phyloP scores from a whole-genome alignment of 495 filamentous ascomycete species.

The Cairneyella variabilis region DNA sequence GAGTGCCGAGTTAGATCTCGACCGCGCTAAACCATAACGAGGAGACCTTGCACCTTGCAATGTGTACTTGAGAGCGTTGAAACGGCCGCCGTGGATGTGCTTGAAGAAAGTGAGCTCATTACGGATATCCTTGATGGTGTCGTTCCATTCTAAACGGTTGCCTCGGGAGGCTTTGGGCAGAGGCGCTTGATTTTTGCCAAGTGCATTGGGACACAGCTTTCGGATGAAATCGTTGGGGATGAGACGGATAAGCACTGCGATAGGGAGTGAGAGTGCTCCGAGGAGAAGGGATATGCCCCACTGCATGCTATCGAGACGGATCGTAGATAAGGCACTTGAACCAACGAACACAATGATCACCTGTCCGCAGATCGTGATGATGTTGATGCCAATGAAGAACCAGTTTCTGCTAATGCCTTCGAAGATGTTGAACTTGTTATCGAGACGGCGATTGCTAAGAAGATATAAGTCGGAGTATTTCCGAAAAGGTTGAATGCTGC shows the following conservation, averaged over 20 bases:
- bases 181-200: neutral
- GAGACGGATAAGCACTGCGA: slow-evolving; percentile 68
- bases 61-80: neutral
- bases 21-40: neutral
- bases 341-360: slow-evolving; percentile 76
- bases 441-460: slow-evolving; percentile 66
- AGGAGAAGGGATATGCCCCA: slow-evolving; percentile 75
- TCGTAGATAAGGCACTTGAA: slow-evolving; percentile 64
- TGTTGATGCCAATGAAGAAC: slow-evolving; percentile 80
- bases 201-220: slow-evolving; percentile 6
- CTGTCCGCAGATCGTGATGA: slow-evolving; percentile 81
- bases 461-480: neutral
- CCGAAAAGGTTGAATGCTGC: neutral
- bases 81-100: neutral
- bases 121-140: neutral
- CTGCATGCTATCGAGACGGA: slow-evolving; percentile 56
- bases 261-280: slow-evolving; percentile 64
- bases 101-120: neutral
- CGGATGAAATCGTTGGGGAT: slow-evolving; percentile 54
- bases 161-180: neutral
- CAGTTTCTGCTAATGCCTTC: slow-evolving; percentile 74
- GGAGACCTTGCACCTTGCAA: neutral
- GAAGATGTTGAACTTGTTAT: slow-evolving; percentile 88
- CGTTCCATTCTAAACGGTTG: neutral
- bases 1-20: neutral